Base-by-base conservation (phyloP, 208 protist species). In the Wallacemonas sp. region DNA sequence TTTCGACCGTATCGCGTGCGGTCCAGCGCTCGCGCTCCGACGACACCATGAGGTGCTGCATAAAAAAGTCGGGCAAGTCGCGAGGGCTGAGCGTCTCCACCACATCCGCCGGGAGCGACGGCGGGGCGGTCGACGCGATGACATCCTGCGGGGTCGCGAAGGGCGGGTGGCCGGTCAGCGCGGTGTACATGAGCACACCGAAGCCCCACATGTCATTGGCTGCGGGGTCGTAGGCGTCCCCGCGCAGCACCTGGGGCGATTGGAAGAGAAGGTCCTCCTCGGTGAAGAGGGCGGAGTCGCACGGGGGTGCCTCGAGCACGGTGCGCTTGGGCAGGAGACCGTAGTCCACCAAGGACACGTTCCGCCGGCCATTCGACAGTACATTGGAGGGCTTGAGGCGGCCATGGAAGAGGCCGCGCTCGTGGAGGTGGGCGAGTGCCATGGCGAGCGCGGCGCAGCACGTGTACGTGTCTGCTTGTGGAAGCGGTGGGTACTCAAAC, bases 331-430 rank as follows among this genome's bases (percentile, higher is more conserved):
- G 22, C 26, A 42, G 20, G 16, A 59, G 32, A 10, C 59, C 59
- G 2, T 52, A 65, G 2, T 65, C 59, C 5, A n/a, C 38, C 3
- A 65, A 3, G 16, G 49, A 20, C 12, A 39, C 38, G 42, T 65
- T 32, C 4, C 59, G 36, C 8, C 38, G 28, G 20, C 59, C 44
- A 32, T 48, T 26, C 11, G 38, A 38, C 18, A 77, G 67, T 4
- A 77, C 41, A 38, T 77, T 77, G 18, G 73, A 26, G 16, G 72
- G 72, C 46, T 74, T 75, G 0, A 77, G 72, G 28, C 70, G 59
- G 16, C 72, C 54, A 38, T 77, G 72, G 25, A 33, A 36, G 5
- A 67, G 5, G 44, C 36, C 44, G 28, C 26, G 8, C 39, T 14
- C 59, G 38, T 65, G 59, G 18, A 65, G 59, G 20, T 65, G 38